Evolutionary conservation across 768 basidiomycete species (phyloP).

Genomic region (Suillus bovinus): DNA sequence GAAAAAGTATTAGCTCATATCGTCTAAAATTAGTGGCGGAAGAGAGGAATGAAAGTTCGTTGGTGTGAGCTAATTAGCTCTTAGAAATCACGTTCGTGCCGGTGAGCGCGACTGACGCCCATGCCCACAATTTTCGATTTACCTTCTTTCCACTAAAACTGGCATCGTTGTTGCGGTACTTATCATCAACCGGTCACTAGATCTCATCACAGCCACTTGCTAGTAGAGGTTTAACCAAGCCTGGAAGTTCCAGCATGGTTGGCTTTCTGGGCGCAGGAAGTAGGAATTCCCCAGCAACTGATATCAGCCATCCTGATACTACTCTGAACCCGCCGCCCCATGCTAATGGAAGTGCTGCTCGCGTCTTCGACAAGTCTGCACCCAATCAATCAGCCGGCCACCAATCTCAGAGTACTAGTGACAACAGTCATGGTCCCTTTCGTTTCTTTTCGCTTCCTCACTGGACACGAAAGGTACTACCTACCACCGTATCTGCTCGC

Average conservation of each 20-base stretch:
- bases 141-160: slow-evolving; percentile 7
- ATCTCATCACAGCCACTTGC: slow-evolving; percentile 5
- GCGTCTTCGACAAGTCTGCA: slow-evolving; percentile 47
- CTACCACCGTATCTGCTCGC: slow-evolving; percentile 32
- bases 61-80: neutral
- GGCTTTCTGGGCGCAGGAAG: slow-evolving; percentile 37
- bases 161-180: neutral
- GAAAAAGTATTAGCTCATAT: neutral
- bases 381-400: slow-evolving; percentile 47
- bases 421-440: slow-evolving; percentile 32
- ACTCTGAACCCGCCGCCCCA: slow-evolving; percentile 35
- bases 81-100: slow-evolving; percentile 1
- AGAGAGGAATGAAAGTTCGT: neutral
- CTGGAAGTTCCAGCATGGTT: slow-evolving; percentile 33
- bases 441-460: slow-evolving; percentile 69
- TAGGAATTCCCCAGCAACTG: slow-evolving; percentile 33
- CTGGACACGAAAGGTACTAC: slow-evolving; percentile 56
- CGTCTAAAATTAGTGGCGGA: neutral
- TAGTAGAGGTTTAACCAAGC: neutral
- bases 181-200: neutral
- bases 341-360: slow-evolving; percentile 32
- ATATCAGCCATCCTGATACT: slow-evolving; percentile 25
- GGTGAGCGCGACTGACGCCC: neutral
- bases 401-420: slow-evolving; percentile 30
- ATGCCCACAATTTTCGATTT: neutral